Evolutionary conservation across 352 stramenopile species (phyloP).

Genomic region (Pythium scleroteichum): DNA sequence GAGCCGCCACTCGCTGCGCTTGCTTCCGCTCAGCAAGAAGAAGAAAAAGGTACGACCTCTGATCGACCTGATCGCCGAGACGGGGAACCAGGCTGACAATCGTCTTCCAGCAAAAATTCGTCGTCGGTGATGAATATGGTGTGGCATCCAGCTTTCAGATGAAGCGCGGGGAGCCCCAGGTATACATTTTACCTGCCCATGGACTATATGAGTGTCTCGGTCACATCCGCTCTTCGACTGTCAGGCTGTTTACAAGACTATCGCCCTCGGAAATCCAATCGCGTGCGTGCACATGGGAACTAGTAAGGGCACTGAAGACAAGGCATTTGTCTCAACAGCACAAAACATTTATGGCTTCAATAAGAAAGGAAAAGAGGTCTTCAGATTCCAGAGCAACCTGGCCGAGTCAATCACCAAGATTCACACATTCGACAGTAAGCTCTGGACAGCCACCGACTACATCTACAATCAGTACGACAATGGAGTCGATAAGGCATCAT

Average conservation of each 20-base stretch:
- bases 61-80: background rate
- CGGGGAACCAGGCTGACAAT: background rate
- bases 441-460: slow-evolving; percentile 78
- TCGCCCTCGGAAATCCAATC: slow-evolving; percentile 52
- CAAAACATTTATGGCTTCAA: slow-evolving; percentile 74
- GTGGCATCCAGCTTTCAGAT: slow-evolving; percentile 82
- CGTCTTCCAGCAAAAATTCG: slow-evolving; percentile 75
- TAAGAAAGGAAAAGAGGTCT: slow-evolving; percentile 88
- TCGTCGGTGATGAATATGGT: slow-evolving; percentile 83
- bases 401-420: slow-evolving; percentile 79
- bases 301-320: slow-evolving; percentile 73
- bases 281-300: slow-evolving; percentile 72
- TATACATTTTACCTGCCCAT: slow-evolving; percentile 7
- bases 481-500: slow-evolving; percentile 73
- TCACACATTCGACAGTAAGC: slow-evolving; percentile 59
- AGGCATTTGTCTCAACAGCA: slow-evolving; percentile 65
- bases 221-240: too few species aligned
- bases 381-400: slow-evolving; percentile 87
- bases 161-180: slow-evolving; percentile 79
- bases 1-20: slow-evolving; percentile 69
- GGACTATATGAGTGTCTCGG: background rate
- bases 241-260: slow-evolving; percentile 69
- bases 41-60: slow-evolving; percentile 66
- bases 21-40: slow-evolving; percentile 85
- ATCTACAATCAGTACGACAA: slow-evolving; percentile 86